Evolutionary conservation across 2,329 filamentous ascomycete species (phyloP).

Genomic region (Monosporascus sp.): DNA sequence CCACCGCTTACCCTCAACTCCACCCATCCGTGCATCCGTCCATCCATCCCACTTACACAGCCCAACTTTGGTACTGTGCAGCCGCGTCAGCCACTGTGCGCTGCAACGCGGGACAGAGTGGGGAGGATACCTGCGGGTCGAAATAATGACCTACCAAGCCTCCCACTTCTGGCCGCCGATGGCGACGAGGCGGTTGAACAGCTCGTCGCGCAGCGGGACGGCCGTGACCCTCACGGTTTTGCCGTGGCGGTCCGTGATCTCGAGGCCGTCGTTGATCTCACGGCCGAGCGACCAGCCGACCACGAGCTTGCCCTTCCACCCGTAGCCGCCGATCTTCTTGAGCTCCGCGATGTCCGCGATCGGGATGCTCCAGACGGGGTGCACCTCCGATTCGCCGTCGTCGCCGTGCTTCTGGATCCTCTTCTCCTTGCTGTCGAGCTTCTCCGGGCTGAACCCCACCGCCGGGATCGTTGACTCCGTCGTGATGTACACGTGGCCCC

Average conservation of each 20-base stretch:
- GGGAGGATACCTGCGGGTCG: not conserved
- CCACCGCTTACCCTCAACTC: no score
- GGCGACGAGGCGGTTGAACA: slow-evolving; percentile 74
- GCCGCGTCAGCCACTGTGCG: not conserved
- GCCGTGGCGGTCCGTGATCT: slow-evolving; percentile 56
- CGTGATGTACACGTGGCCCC: slow-evolving; percentile 67
- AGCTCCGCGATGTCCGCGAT: slow-evolving; percentile 68
- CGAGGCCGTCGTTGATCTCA: slow-evolving; percentile 70
- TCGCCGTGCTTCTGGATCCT: slow-evolving; percentile 34
- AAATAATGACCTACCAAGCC: slow-evolving; percentile 48
- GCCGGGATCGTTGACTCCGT: slow-evolving; percentile 62
- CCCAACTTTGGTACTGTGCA: not conserved
- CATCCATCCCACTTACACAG: not conserved
- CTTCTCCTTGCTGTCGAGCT: slow-evolving; percentile 40
- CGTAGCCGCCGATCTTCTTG: slow-evolving; percentile 74
- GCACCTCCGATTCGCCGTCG: slow-evolving; percentile 43
- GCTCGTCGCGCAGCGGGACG: slow-evolving; percentile 64
- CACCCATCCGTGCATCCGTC: no score
- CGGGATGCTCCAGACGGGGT: slow-evolving; percentile 64
- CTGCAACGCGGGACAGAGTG: not conserved
- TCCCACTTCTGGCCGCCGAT: slow-evolving; percentile 84
- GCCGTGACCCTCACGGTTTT: slow-evolving; percentile 62
- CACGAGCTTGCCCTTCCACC: slow-evolving; percentile 79
- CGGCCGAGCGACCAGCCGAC: slow-evolving; percentile 73
- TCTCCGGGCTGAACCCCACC: slow-evolving; percentile 59